Conservation (phyloP, 768 basidiomycete species). For the Cubamyces lactineus region DNA sequence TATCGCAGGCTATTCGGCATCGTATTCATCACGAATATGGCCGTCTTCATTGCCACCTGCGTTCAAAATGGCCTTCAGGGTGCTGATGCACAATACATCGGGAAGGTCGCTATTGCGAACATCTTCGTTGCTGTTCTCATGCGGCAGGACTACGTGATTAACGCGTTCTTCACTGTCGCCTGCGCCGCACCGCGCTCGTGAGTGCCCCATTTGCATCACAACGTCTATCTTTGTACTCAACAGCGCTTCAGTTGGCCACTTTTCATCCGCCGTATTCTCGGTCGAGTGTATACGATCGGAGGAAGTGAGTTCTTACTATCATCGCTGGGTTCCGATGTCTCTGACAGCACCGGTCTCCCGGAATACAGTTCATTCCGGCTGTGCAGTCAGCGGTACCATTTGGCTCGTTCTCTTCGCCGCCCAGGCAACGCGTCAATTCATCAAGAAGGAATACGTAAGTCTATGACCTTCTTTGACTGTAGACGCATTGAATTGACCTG, state of each 20-base stretch:
- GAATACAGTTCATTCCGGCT: constrained; percentile 49
- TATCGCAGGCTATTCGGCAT: constrained; percentile 56
- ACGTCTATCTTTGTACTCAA: constrained; percentile 2
- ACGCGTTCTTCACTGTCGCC: constrained; percentile 53
- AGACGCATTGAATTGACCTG: constrained; percentile 19
- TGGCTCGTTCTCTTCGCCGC: constrained; percentile 54
- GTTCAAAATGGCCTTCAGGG: constrained; percentile 38
- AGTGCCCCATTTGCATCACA: constrained; percentile 25
- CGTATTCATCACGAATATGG: constrained; percentile 52
- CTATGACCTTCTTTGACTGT: not conserved
- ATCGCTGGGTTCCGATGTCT: not conserved
- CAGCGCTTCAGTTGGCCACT: constrained; percentile 49
- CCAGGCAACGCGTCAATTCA: constrained; percentile 52
- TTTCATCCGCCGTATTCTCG: constrained; percentile 51
- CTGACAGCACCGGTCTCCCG: not conserved
- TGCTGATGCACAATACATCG: constrained; percentile 35
- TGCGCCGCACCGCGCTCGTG: constrained; percentile 52
- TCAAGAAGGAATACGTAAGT: constrained; percentile 41
- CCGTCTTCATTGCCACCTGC: constrained; percentile 46
- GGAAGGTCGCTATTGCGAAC: constrained; percentile 46
- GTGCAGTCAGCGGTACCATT: constrained; percentile 52
- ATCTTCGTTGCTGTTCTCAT: constrained; percentile 43
- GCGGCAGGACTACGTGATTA: constrained; percentile 55
- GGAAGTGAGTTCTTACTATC: constrained; percentile 38
- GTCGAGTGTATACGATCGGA: constrained; percentile 58